Percentiles rank a stretch among this genome's conserved stretches.
phyloP scores from a whole-genome alignment of 108 stramenopile species.

The Seminavis robusta region DNA sequence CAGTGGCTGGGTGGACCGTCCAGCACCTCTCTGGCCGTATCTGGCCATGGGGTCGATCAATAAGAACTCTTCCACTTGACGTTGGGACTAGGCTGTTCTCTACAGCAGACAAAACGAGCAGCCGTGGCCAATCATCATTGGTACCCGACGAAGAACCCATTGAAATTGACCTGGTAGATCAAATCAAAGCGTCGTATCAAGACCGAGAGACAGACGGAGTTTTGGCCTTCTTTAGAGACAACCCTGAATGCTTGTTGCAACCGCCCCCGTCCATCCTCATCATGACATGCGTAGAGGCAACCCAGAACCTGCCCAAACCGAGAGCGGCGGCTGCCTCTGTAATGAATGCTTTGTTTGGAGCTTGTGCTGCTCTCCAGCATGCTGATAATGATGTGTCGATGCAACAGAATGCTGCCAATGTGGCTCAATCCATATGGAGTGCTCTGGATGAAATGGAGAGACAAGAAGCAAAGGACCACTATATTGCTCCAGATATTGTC shows the following conservation, averaged over 20 bases:
- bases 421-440: slow-evolving; percentile 2
- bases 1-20: no score
- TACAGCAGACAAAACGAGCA: background rate
- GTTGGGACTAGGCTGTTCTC: background rate
- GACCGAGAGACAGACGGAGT: slow-evolving; percentile 41
- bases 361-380: slow-evolving; percentile 27
- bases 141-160: no score
- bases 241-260: background rate
- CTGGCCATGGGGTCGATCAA: background rate
- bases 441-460: slow-evolving; percentile 16
- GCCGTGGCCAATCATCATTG: background rate
- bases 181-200: slow-evolving; percentile 13
- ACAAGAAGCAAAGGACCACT: no score
- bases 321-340: slow-evolving; percentile 39
- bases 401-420: background rate
- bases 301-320: slow-evolving; percentile 26
- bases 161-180: background rate
- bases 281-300: slow-evolving; percentile 25
- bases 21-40: background rate
- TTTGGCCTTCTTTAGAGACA: slow-evolving; percentile 7
- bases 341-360: slow-evolving; percentile 50
- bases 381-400: background rate
- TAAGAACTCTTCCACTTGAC: background rate
- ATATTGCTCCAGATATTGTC: slow-evolving; percentile 27
- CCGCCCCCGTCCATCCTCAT: slow-evolving; percentile 10